Percentiles rank a stretch among this genome's conserved stretches.
Conservation (phyloP, 2,329 filamentous ascomycete species). For the Penicillium capsulatum region DNA sequence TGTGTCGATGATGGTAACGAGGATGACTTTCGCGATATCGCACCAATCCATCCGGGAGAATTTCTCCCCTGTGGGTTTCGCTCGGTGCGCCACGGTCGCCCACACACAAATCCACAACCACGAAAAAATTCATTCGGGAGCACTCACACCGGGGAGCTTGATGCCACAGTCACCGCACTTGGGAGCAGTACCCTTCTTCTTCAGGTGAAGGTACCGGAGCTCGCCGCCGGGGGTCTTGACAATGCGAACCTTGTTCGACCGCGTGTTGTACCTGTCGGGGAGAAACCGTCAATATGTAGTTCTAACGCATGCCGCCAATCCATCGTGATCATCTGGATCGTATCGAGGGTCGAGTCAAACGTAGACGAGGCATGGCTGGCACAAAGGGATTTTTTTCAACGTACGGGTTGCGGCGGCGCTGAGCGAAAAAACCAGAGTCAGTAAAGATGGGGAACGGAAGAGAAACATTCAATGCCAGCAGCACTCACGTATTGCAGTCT, state of each 20-base stretch:
- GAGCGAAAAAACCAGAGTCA: constrained; percentile 28
- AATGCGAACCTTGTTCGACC: constrained; percentile 92
- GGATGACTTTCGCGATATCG: no score
- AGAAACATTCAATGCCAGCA: constrained; percentile 1
- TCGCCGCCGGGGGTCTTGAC: constrained; percentile 96
- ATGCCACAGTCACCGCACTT: constrained; percentile 99
- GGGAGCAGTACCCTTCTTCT: constrained; percentile 97
- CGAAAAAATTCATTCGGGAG: constrained; percentile 20
- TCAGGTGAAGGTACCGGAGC: constrained; percentile 96
- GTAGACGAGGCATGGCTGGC: constrained; percentile 19
- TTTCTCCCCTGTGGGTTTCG: constrained; percentile 9
- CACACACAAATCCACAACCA: constrained; percentile 15
- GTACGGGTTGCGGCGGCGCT: constrained; percentile 78
- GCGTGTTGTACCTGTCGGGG: constrained; percentile 83
- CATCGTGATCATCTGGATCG: constrained; percentile 16
- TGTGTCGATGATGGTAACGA: constrained; percentile 12
- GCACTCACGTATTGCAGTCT: constrained; percentile 49
- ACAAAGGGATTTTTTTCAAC: constrained; percentile 40
- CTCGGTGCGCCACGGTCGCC: constrained; percentile 13
- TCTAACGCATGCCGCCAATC: constrained; percentile 8
- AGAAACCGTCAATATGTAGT: constrained; percentile 32
- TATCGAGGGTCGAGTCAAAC: constrained; percentile 19
- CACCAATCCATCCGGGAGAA: constrained; percentile 7
- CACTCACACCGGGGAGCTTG: constrained; percentile 96
- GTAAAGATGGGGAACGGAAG: constrained; percentile 9